Evolutionary conservation across 202 grass and related monocot species (phyloP), one percentile per base, ranked within the genome.

Genomic region (Schoenoplectus triqueter): DNA sequence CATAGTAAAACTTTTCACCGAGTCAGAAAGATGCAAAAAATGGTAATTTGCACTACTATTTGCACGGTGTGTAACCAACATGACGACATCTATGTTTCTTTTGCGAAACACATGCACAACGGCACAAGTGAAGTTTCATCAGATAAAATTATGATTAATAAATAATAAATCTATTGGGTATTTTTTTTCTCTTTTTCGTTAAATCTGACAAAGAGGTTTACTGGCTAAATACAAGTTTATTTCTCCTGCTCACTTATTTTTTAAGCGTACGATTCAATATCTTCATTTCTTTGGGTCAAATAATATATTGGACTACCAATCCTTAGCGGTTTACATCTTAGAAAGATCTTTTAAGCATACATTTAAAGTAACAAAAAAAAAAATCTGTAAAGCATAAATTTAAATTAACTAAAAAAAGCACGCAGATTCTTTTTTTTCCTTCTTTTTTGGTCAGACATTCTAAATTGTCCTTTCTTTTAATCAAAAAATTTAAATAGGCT

Each of bases 321-420:
- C 14, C 14, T 46, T 47, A 70, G 46, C 8, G 42, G 67, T 10
- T 73, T 73, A 19, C 69, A 51, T 50, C 46, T 73, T 10, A 73
- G 17, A 73, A 18, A 51, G 46, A 73, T 73, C 70, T 73, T 8
- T 73, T 11, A 21, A 73, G 47, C 70, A 73, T 73, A 11, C 8
- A 20, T 46, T 73, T 73, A 51, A 51, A 20, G 20, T 73, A 73
- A 72, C 6, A 18, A 18, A 68, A 15, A 68, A 42, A 68, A 42
- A 44, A 31, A 41, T 10, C 2, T 10, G 39, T 15, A 68, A 31
- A 31, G 31, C 70, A 73, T 73, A 11, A 3, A 20, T 46, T 73
- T 73, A 51, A 51, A 20, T 51, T 73, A 73, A 72, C 6, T 46
- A 31, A 18, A 18, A 68, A 15, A 44, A 31, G 13, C 39, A 6